Evolutionary conservation across 805 yeast species (phyloP), one percentile per base, ranked within the genome.

Genomic region (Myxozyma geophila): DNA sequence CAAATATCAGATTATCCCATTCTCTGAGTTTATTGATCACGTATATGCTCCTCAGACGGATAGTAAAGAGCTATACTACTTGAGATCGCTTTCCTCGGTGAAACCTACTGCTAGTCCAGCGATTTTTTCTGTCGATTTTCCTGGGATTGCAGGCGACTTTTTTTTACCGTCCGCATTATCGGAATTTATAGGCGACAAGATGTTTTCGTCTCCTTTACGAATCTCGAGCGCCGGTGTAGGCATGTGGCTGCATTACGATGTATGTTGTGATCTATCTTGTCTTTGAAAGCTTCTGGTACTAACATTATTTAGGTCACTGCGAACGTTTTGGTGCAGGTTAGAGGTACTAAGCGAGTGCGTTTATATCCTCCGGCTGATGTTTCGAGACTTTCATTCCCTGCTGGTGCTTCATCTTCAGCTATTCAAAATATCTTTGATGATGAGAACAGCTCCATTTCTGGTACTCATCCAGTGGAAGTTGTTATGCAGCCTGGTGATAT

Each of bases 191-290:
- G 62, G 55, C n/a, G 57, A 48, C 13, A 66, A 64, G 15, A 71
- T 67, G 50, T 74, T 74, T 57, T 75, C 78, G 9, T 73, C 79
- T 0, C 78, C 77, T 6, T 60, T 77, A 49, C 58, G 78, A 43
- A 66, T 77, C 19, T 71, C 79, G 1, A 74, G 79, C 35, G 69
- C 77, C 4, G 67, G 69, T 17, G 74, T 76, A 1, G 67, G 74
- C 5, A 72, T 75, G 64, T 76, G 78, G 78, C 72, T 77, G 7
- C 79, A 74, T 48, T 77, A 76, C 65, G 79, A 78, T 57, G 77
- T 60, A 56, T n/a, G 60, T 37, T 19, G 41, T 36, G 12, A 23
- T 21, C 12, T 37, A n/a, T 49, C 15, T 36, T 21, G 10, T 36
- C 21, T 13, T 28, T 15, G 5, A 5, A 35, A 12, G 12, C 2